These are phyloP conservation scores for Ascoidea asiatica DNA, from an alignment of 805 yeast species.

Conservation along the genomic window DNA sequence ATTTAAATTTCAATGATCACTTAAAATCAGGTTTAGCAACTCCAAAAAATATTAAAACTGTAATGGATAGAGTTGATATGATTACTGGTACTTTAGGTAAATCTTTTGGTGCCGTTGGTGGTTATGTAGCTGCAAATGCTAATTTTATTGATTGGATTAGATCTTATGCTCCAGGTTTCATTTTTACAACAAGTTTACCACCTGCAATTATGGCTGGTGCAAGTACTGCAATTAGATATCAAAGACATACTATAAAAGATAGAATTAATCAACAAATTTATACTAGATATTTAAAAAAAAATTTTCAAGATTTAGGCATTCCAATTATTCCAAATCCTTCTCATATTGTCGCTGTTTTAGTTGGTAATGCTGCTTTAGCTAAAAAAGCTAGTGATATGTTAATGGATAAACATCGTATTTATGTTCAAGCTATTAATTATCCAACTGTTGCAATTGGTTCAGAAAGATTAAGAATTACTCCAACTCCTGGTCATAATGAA, in stretches of 20 bases:
- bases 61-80: constrained; percentile 86
- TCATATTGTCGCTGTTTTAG: constrained; percentile 89
- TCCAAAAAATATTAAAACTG: constrained; percentile 39
- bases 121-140: constrained; percentile 85
- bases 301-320: constrained; percentile 56
- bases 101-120: constrained; percentile 95
- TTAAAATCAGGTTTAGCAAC: constrained; percentile 49
- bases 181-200: constrained; percentile 92
- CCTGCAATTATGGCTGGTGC: constrained; percentile 98
- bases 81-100: constrained; percentile 97
- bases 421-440: constrained; percentile 96
- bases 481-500: constrained; percentile 90
- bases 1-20: constrained; percentile 77
- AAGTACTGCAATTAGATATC: constrained; percentile 73
- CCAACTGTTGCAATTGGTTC: constrained; percentile 96
- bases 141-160: constrained; percentile 88
- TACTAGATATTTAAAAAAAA: constrained; percentile 72
- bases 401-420: constrained; percentile 71
- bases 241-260: constrained; percentile 61
- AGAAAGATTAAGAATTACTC: constrained; percentile 95
- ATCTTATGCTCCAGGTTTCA: constrained; percentile 94
- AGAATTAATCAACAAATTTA: constrained; percentile 77
- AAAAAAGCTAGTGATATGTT: constrained; percentile 83
- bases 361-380: constrained; percentile 90
- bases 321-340: constrained; percentile 98